These are phyloP conservation scores for Steccherinum ochraceum DNA, from an alignment of 768 basidiomycete genomes.

Conservation along the genomic window DNA sequence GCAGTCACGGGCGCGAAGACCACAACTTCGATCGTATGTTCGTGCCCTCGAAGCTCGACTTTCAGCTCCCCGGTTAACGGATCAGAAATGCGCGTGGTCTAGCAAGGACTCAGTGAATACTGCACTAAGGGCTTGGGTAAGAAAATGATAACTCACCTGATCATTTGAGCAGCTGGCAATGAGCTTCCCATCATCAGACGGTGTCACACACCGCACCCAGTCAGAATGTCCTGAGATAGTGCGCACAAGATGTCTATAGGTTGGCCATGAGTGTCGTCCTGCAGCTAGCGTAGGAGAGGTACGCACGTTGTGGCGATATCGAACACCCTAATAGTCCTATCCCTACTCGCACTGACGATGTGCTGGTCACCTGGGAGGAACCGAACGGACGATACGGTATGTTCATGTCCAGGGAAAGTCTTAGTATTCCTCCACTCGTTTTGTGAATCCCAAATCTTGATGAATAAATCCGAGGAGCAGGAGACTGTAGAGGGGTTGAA, in stretches of 20 bases:
- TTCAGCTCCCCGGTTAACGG: constrained; percentile 69
- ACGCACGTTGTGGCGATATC: constrained; percentile 82
- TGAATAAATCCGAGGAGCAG: constrained; percentile 81
- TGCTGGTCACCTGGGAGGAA: constrained; percentile 83
- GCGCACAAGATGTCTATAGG: constrained; percentile 59
- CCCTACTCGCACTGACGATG: constrained; percentile 83
- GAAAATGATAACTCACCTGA: constrained; percentile 54
- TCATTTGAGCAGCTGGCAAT: constrained; percentile 83
- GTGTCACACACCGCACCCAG: constrained; percentile 72
- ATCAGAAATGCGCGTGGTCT: constrained; percentile 81
- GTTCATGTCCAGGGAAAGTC: constrained; percentile 87
- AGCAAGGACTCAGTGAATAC: constrained; percentile 17
- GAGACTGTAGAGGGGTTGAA: constrained; percentile 38
- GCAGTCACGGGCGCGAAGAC: constrained; percentile 75
- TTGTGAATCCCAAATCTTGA: constrained; percentile 88
- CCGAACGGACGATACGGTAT: constrained; percentile 79
- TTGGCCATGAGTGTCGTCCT: no score
- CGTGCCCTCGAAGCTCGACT: constrained; percentile 81
- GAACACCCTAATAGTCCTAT: constrained; percentile 81
- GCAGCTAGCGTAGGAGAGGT: no score
- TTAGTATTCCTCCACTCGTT: constrained; percentile 88
- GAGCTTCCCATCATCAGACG: constrained; percentile 66
- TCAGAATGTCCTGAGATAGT: constrained; percentile 75
- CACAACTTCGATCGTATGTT: constrained; percentile 78
- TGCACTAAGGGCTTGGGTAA: background rate